A percentile compares a stretch with the other conserved stretches of the same genome.
phyloP scores from a whole-genome alignment of 805 yeast genomes.

The Sugiyamaella smithiae region DNA sequence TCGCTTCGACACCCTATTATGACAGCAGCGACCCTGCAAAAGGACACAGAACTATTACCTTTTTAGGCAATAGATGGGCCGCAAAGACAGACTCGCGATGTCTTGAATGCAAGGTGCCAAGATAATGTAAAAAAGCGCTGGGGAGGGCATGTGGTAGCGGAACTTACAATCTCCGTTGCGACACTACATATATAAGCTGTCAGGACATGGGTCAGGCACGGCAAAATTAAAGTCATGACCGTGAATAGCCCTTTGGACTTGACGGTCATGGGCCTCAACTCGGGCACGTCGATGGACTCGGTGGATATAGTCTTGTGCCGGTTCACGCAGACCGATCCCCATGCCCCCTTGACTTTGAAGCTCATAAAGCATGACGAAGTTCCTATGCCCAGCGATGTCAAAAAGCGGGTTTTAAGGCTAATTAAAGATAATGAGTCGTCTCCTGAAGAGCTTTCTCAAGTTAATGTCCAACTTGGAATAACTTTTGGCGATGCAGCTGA shows the following conservation, averaged over 20 bases:
- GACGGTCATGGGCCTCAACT: slow-evolving; percentile 23
- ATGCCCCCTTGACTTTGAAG: slow-evolving; percentile 13
- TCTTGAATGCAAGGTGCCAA: background rate
- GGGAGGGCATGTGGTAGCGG: background rate
- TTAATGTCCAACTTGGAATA: slow-evolving; percentile 20
- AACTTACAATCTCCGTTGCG: background rate
- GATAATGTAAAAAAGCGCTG: background rate
- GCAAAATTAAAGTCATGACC: background rate
- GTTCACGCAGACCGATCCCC: slow-evolving; percentile 15
- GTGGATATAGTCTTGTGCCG: slow-evolving; percentile 21
- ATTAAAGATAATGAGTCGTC: slow-evolving; percentile 18
- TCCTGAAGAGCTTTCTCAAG: slow-evolving; percentile 18
- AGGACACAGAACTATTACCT: too few relatives aligned
- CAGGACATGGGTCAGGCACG: background rate
- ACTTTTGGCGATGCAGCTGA: slow-evolving; percentile 20
- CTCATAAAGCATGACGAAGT: slow-evolving; percentile 18
- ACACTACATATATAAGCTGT: background rate
- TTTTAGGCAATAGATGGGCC: too few relatives aligned
- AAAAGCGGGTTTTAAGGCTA: slow-evolving; percentile 17
- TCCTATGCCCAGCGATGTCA: slow-evolving; percentile 15
- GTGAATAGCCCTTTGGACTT: slow-evolving; percentile 4
- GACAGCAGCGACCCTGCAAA: too few relatives aligned
- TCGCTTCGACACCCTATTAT: too few relatives aligned
- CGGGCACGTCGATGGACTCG: slow-evolving; percentile 22
- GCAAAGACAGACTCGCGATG: too few relatives aligned